Conservation (phyloP, 176 grass and related monocot genomes). For the Zizania latifolia region DNA sequence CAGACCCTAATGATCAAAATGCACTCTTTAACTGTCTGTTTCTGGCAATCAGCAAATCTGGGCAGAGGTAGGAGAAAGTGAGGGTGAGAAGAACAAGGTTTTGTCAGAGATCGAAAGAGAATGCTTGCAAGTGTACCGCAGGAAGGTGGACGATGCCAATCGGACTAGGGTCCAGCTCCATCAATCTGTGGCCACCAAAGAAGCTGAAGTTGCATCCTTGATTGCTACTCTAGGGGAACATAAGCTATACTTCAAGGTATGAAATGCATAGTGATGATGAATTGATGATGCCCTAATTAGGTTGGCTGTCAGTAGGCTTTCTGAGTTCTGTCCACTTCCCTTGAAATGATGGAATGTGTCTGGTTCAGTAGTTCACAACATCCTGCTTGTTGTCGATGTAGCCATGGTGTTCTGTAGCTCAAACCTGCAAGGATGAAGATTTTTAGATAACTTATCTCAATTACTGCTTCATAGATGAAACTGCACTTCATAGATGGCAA, state of each 20-base stretch:
- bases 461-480: neutral
- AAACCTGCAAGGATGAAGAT: neutral
- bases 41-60: constrained; percentile 71
- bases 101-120: constrained; percentile 77
- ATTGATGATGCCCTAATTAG: constrained; percentile 29
- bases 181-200: constrained; percentile 78
- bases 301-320: constrained; percentile 23
- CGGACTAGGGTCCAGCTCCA: constrained; percentile 75
- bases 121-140: constrained; percentile 72
- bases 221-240: constrained; percentile 78
- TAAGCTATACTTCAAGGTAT: constrained; percentile 65
- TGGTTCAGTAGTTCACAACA: neutral
- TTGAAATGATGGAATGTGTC: constrained; percentile 12
- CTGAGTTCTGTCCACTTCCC: neutral
- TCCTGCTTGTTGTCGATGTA: constrained; percentile 13
- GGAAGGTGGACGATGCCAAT: constrained; percentile 81
- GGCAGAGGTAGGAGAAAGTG: constrained; percentile 74
- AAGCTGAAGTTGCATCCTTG: constrained; percentile 81
- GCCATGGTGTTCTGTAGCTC: neutral
- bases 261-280: constrained; percentile 7
- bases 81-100: constrained; percentile 59
- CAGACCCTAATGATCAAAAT: neutral
- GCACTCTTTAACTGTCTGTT: neutral
- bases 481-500: neutral
- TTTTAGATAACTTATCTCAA: constrained; percentile 17